phyloP scores from a whole-genome alignment of 2,329 filamentous ascomycete genomes.

The Domatiomyces catenatus region DNA sequence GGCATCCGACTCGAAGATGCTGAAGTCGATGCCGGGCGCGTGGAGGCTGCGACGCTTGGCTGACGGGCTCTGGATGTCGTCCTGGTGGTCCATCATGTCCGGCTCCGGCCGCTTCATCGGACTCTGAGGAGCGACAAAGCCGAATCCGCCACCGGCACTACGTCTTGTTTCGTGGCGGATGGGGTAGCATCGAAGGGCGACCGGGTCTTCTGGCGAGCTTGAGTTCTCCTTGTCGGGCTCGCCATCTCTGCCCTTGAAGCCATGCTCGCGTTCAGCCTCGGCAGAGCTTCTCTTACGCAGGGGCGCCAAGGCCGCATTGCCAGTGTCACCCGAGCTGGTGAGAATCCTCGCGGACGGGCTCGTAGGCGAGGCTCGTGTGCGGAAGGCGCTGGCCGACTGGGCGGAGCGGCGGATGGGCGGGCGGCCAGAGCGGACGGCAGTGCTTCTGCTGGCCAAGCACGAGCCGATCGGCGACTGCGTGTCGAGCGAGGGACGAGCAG shows the following conservation, averaged over 20 bases:
- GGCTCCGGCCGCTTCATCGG: slow-evolving; percentile 77
- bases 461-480: slow-evolving; percentile 35
- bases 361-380: slow-evolving; percentile 56
- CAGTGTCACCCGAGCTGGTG: slow-evolving; percentile 53
- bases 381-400: slow-evolving; percentile 26
- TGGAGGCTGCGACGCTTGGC: slow-evolving; percentile 84
- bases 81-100: slow-evolving; percentile 71
- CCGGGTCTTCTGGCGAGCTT: slow-evolving; percentile 8
- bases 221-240: slow-evolving; percentile 16
- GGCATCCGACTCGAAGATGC: slow-evolving; percentile 50
- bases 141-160: slow-evolving; percentile 32
- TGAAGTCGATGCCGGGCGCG: slow-evolving; percentile 52
- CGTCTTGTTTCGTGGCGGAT: slow-evolving; percentile 36
- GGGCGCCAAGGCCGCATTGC: slow-evolving; percentile 45
- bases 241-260: slow-evolving; percentile 22
- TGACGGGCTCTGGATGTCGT: slow-evolving; percentile 65
- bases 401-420: slow-evolving; percentile 28
- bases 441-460: slow-evolving; percentile 48
- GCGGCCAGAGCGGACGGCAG: slow-evolving; percentile 46
- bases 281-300: slow-evolving; percentile 22
- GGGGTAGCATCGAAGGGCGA: slow-evolving; percentile 22
- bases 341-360: slow-evolving; percentile 70
- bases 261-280: slow-evolving; percentile 33
- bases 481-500: slow-evolving; percentile 37
- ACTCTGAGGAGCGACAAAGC: slow-evolving; percentile 44